These are phyloP conservation scores for Solanum pimpinellifolium DNA, from an alignment of 257 asterid genomes.

Conservation along the genomic window DNA sequence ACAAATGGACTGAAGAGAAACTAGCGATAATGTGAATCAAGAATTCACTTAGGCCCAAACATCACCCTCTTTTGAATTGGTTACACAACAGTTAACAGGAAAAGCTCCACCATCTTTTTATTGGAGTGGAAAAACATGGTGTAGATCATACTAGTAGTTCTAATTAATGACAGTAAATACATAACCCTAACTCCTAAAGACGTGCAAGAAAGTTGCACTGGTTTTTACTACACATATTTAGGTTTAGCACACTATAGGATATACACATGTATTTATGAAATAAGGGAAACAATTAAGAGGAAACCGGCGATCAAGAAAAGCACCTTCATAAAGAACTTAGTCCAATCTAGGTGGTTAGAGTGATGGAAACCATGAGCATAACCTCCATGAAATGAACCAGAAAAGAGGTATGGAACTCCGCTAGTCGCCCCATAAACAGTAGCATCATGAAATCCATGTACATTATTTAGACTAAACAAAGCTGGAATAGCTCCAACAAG, in stretches of 20 bases:
- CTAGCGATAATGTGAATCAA: background rate
- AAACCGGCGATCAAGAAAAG: constrained; percentile 32
- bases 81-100: background rate
- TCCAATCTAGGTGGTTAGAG: constrained; percentile 39
- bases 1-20: background rate
- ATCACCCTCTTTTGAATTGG: background rate
- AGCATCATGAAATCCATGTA: constrained; percentile 62
- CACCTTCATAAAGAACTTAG: constrained; percentile 40
- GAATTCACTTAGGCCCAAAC: background rate
- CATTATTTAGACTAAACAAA: constrained; percentile 45
- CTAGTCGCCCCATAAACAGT: constrained; percentile 76
- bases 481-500: constrained; percentile 53
- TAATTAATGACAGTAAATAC: background rate
- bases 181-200: background rate
- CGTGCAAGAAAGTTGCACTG: background rate
- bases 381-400: constrained; percentile 68
- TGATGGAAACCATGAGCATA: constrained; percentile 61
- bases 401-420: constrained; percentile 55
- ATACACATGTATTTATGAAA: constrained; percentile 15
- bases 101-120: background rate
- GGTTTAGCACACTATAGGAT: constrained; percentile 19
- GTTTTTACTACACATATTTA: constrained; percentile 14
- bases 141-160: background rate
- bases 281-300: constrained; percentile 32
- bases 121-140: background rate